A percentile compares a stretch with the other conserved stretches of the same genome.
These are phyloP conservation scores for Poa annua DNA, from an alignment of 176 grass and related monocot species.

Conservation along the genomic window DNA sequence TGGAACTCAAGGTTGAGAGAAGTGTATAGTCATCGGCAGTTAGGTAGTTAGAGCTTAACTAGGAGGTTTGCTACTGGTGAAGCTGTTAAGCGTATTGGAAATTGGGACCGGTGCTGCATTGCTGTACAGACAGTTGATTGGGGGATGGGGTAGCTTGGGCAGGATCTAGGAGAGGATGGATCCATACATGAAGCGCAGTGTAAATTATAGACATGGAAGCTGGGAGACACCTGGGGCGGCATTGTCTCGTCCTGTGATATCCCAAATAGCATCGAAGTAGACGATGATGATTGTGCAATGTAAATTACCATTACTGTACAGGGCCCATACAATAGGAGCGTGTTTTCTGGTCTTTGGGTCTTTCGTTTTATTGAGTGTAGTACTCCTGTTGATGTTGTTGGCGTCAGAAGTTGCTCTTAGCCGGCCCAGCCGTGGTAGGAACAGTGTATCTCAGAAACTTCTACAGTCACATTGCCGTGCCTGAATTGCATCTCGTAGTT, in stretches of 20 bases:
- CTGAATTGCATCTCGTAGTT: background rate
- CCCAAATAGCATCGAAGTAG: constrained; percentile 32
- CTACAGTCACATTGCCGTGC: background rate
- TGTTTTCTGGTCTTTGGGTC: background rate
- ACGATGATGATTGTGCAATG: constrained; percentile 31
- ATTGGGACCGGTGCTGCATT: constrained; percentile 36
- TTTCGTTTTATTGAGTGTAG: background rate
- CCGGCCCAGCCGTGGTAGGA: background rate
- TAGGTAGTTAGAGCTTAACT: constrained; percentile 49
- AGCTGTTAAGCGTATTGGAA: constrained; percentile 42
- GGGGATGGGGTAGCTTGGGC: constrained; percentile 25
- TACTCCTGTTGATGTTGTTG: background rate
- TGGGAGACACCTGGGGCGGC: constrained; percentile 21
- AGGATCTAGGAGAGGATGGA: constrained; percentile 36
- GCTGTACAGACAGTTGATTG: constrained; percentile 60
- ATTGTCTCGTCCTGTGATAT: constrained; percentile 3
- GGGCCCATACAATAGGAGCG: constrained; percentile 42
- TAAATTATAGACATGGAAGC: constrained; percentile 57
- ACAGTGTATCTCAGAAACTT: background rate
- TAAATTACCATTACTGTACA: constrained; percentile 64
- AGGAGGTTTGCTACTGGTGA: constrained; percentile 46
- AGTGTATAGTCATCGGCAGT: constrained; percentile 63
- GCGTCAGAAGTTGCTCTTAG: background rate
- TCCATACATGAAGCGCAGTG: constrained; percentile 46
- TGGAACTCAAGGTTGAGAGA: constrained; percentile 48